phyloP scores from a whole-genome alignment of 2,329 filamentous ascomycete genomes.

The Fusarium liriodendri region DNA sequence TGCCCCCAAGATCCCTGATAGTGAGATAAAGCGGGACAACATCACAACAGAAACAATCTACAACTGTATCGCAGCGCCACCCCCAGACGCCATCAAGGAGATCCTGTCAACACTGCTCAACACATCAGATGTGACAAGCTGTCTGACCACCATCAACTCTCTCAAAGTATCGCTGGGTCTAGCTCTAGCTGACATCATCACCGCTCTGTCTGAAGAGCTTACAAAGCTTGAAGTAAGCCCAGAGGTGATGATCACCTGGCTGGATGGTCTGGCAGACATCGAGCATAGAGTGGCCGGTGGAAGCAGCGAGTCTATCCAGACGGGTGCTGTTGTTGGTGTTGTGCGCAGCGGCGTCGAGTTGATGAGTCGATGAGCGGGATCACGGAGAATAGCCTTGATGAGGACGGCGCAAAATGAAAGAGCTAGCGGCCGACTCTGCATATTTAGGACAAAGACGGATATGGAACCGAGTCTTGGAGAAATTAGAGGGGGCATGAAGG shows the following conservation, averaged over 20 bases:
- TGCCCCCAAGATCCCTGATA: slow-evolving; percentile 68
- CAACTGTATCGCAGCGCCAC: slow-evolving; percentile 95
- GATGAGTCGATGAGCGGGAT: slow-evolving; percentile 48
- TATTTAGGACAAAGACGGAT: background rate
- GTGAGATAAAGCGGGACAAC: slow-evolving; percentile 77
- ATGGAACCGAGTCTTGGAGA: background rate
- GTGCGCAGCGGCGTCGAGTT: slow-evolving; percentile 88
- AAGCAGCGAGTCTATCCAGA: slow-evolving; percentile 88
- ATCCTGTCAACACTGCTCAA: slow-evolving; percentile 87
- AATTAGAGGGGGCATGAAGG: background rate
- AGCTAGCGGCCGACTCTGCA: background rate
- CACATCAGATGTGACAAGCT: slow-evolving; percentile 89
- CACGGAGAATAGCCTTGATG: background rate
- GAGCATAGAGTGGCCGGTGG: slow-evolving; percentile 92
- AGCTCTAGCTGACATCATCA: slow-evolving; percentile 93
- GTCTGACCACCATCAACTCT: slow-evolving; percentile 86
- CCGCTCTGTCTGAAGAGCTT: slow-evolving; percentile 84
- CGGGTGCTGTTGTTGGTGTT: slow-evolving; percentile 90
- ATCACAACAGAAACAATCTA: slow-evolving; percentile 96
- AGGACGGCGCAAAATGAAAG: background rate
- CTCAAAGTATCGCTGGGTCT: slow-evolving; percentile 88
- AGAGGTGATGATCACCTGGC: slow-evolving; percentile 90
- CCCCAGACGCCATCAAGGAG: slow-evolving; percentile 85
- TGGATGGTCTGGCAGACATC: slow-evolving; percentile 90
- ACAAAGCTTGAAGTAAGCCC: slow-evolving; percentile 84